These are phyloP conservation scores for Crithidia expoeki DNA, from an alignment of 208 protist species.

Conservation along the genomic window DNA sequence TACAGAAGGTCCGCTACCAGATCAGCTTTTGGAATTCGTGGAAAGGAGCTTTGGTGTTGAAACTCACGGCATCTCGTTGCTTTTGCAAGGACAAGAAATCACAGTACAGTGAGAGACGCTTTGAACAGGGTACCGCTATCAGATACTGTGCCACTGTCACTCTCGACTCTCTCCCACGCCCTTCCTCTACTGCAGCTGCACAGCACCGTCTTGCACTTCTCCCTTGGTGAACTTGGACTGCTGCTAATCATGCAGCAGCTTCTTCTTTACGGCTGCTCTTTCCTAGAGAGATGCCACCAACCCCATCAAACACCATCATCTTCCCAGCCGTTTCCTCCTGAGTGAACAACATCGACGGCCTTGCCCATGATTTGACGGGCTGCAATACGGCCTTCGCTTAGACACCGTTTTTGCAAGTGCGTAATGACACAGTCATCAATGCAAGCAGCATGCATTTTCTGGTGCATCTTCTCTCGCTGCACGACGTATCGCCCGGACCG, in stretches of 20 bases:
- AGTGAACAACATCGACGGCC: not conserved
- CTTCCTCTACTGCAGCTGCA: slow-evolving; percentile 12
- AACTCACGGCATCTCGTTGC: too few relatives aligned
- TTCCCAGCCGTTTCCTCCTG: too few relatives aligned
- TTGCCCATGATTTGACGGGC: not conserved
- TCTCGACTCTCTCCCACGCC: not conserved
- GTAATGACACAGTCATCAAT: not conserved
- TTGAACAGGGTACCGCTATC: too few relatives aligned
- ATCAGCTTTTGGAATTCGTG: too few relatives aligned
- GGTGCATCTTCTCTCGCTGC: slow-evolving; percentile 13
- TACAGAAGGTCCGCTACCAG: too few relatives aligned
- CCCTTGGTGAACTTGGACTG: not conserved
- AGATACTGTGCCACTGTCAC: not conserved
- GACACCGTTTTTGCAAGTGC: slow-evolving; percentile 20
- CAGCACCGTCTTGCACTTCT: slow-evolving; percentile 2
- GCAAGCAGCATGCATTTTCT: slow-evolving; percentile 5
- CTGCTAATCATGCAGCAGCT: slow-evolving; percentile 11
- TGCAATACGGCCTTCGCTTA: slow-evolving; percentile 1
- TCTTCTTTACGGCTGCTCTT: slow-evolving; percentile 4
- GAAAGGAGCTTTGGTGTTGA: too few relatives aligned
- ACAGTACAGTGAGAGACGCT: too few relatives aligned
- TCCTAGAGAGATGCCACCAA: not conserved
- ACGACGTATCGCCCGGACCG: slow-evolving; percentile 13
- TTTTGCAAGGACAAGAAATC: too few relatives aligned
- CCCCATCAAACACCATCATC: not conserved